Evolutionary conservation across 768 basidiomycete species (phyloP), one percentile per base, ranked within the genome.

Genomic region (Mycena crocata): DNA sequence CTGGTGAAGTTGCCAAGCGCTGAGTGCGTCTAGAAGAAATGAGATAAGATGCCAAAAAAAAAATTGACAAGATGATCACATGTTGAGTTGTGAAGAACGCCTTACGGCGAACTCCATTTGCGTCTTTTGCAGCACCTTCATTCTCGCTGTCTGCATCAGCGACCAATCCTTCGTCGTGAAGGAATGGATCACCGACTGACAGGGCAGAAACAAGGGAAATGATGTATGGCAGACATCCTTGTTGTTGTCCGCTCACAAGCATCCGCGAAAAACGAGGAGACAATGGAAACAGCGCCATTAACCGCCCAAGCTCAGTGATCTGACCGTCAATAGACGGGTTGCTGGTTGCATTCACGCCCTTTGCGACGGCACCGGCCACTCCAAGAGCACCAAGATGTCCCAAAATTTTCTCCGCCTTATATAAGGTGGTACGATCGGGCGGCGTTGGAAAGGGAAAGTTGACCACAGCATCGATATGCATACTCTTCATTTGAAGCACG

Each of bases 371-470:
- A 44, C 32, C 62, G 19, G 83, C 68, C 3, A 77, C 71, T 48
- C 84, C 85, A 48, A 99, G 81, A 0, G 98, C 97, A 26, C 95
- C 96, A 13, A 99, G 88, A 72, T 94, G 86, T 21, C 84, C 87
- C 42, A 99, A 83, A 5, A 90, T 84, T 49, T 84, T 89, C 79
- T 99, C 96, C 2, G 98, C 95, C 73, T 91, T 92, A 62, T 83
- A 85, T 46, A 99, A 83, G 6, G 88, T 86, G 13, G 78, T 73
- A 39, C 91, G 87, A 77, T 98, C 94, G 0, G 98, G 98, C 17
- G 97, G 92, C 0, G 98, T 98, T 1, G 98, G 98, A 80, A 99
- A 99, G 19, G 98, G 98, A 78, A 99, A 99, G 80, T 99, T 99
- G 71, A 94, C 85, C 40, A 99, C 95, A 1, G 94, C 86, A 73